Evolutionary conservation across 805 yeast genomes (phyloP).

Genomic region (Metschnikowia dekortorum): DNA sequence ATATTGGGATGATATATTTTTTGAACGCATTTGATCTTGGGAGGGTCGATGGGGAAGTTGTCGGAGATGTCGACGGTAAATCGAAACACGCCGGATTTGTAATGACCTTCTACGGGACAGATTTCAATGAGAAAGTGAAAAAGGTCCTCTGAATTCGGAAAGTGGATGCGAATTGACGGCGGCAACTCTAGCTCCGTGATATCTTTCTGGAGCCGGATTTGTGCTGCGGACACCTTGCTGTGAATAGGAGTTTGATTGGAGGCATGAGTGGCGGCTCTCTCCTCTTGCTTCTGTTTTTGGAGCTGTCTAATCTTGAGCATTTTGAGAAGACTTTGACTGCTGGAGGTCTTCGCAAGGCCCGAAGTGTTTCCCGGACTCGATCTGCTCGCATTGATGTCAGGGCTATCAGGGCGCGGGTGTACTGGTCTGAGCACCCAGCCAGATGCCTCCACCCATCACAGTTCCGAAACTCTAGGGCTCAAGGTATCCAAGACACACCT

Average conservation of each 20-base stretch:
- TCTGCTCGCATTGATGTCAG: not conserved
- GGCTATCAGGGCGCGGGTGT: not conserved
- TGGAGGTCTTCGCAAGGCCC: not conserved
- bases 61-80: constrained; percentile 65
- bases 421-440: not conserved
- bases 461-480: not conserved
- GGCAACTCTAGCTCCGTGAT: constrained; percentile 67
- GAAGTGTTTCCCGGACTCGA: not conserved
- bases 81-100: constrained; percentile 60
- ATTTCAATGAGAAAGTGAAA: constrained; percentile 58
- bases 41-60: constrained; percentile 89
- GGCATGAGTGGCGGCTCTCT: constrained; percentile 5
- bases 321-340: not conserved
- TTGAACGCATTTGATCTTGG: constrained; percentile 67
- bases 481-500: not conserved
- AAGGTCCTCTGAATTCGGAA: constrained; percentile 51
- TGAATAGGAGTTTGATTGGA: constrained; percentile 5
- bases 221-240: constrained; percentile 49
- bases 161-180: constrained; percentile 46
- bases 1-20: constrained; percentile 92
- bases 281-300: constrained; percentile 20
- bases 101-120: constrained; percentile 69
- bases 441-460: too few species aligned
- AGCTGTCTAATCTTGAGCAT: constrained; percentile 23
- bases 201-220: constrained; percentile 72